These are phyloP conservation scores for Pseudogymnoascus pannorum DNA, from an alignment of 2,329 filamentous ascomycete species.

Conservation along the genomic window DNA sequence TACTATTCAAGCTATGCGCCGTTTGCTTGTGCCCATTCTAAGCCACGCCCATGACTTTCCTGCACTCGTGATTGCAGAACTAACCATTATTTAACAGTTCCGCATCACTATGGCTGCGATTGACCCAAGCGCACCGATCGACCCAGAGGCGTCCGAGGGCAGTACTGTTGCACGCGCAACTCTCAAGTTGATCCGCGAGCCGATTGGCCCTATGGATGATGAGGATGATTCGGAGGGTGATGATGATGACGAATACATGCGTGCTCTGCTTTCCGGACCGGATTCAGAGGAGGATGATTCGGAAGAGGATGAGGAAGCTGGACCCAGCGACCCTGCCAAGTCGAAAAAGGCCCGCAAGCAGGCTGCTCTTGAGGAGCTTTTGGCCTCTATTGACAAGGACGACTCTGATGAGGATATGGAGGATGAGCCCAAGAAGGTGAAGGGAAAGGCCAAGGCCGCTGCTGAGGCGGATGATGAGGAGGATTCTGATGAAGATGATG, in stretches of 20 bases:
- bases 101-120: constrained; percentile 98
- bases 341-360: constrained; percentile 77
- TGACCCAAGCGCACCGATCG: constrained; percentile 72
- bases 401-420: constrained; percentile 66
- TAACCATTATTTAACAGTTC: constrained; percentile 51
- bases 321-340: constrained; percentile 86
- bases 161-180: constrained; percentile 68
- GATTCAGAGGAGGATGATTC: constrained; percentile 41
- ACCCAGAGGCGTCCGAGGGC: constrained; percentile 56
- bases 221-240: constrained; percentile 56
- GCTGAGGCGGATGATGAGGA: constrained; percentile 47
- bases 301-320: constrained; percentile 64
- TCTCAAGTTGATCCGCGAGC: constrained; percentile 79
- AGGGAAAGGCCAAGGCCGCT: constrained; percentile 48
- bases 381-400: constrained; percentile 54
- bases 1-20: background rate
- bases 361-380: constrained; percentile 69
- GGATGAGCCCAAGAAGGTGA: constrained; percentile 53
- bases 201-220: constrained; percentile 37
- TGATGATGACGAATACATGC: constrained; percentile 58
- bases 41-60: background rate
- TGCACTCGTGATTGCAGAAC: background rate
- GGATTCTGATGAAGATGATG: constrained; percentile 51
- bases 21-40: background rate
- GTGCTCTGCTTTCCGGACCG: constrained; percentile 42